Percentiles rank a stretch among this genome's conserved stretches.
phyloP scores from a whole-genome alignment of 1,139 yeast genomes.

The Torulaspora globosa region DNA sequence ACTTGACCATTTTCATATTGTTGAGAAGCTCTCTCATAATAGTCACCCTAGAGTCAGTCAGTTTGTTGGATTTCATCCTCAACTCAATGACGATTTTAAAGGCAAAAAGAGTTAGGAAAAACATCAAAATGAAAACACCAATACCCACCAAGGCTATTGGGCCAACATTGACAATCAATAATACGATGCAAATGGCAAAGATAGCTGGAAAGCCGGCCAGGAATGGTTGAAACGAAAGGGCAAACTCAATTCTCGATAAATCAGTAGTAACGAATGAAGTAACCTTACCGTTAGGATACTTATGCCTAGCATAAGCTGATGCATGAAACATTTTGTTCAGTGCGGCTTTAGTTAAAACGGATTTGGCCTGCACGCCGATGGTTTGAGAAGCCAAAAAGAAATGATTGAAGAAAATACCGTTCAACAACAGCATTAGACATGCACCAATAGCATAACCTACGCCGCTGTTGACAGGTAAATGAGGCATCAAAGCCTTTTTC shows the following conservation, averaged over 20 bases:
- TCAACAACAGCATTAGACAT: conserved; percentile 43
- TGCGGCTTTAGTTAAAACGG: conserved; percentile 62
- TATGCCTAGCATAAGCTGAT: conserved; percentile 54
- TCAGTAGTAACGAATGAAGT: conserved; percentile 78
- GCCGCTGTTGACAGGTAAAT: conserved; percentile 44
- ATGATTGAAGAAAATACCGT: conserved; percentile 56
- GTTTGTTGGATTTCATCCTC: conserved; percentile 46
- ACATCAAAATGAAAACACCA: conserved; percentile 46
- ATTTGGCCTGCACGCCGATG: conserved; percentile 66
- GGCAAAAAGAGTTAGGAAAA: conserved; percentile 33
- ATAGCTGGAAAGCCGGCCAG: conserved; percentile 61
- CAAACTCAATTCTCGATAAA: conserved; percentile 73
- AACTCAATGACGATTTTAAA: conserved; percentile 43
- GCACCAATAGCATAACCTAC: conserved; percentile 60
- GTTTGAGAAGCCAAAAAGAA: conserved; percentile 57
- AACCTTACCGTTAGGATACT: conserved; percentile 61
- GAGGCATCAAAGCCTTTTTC: conserved; percentile 36
- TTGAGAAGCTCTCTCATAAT: conserved; percentile 50
- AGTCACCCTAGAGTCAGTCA: conserved; percentile 50
- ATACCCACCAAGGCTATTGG: conserved; percentile 67
- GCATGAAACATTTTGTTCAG: conserved; percentile 62
- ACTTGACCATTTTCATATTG: conserved; percentile 52
- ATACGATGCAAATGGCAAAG: conserved; percentile 54
- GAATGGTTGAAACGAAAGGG: conserved; percentile 66
- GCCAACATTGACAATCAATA: conserved; percentile 67